A percentile compares a stretch with the other conserved stretches of the same genome.
phyloP scores from a whole-genome alignment of 163 green algal species.

The Trebouxia gelatinosa region DNA sequence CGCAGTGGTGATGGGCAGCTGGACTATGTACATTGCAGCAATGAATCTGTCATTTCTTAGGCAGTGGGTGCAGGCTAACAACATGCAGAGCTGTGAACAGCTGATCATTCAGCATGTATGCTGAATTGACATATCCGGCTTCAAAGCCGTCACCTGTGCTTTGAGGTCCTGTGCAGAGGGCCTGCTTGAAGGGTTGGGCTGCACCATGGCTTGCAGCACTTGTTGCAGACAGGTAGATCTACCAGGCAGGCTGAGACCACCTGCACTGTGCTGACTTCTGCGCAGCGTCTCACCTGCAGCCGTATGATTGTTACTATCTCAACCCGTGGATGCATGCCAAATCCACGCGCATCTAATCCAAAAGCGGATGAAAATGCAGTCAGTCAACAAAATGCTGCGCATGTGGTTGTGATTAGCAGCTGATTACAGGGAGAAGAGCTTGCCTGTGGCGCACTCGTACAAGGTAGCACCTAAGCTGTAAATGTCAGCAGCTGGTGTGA shows the following conservation, averaged over 20 bases:
- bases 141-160: neutral
- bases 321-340: neutral
- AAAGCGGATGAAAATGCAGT: no score
- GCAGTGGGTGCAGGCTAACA: neutral
- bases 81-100: neutral
- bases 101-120: neutral
- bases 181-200: neutral
- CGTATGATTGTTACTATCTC: neutral
- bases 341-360: neutral
- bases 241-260: neutral
- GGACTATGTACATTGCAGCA: neutral
- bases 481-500: constrained; percentile 57
- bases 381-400: neutral
- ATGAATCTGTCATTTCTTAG: neutral
- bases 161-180: constrained; percentile 8
- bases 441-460: constrained; percentile 61
- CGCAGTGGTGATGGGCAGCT: neutral
- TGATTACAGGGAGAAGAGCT: constrained; percentile 26
- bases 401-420: constrained; percentile 36
- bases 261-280: neutral
- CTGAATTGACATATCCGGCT: neutral
- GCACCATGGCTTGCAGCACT: constrained; percentile 18
- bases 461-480: constrained; percentile 68
- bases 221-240: constrained; percentile 10
- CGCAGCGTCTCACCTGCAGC: constrained; percentile 8